phyloP scores from a whole-genome alignment of 192 early-diverging fungal genomes.

The Rhizophagus prolifer region DNA sequence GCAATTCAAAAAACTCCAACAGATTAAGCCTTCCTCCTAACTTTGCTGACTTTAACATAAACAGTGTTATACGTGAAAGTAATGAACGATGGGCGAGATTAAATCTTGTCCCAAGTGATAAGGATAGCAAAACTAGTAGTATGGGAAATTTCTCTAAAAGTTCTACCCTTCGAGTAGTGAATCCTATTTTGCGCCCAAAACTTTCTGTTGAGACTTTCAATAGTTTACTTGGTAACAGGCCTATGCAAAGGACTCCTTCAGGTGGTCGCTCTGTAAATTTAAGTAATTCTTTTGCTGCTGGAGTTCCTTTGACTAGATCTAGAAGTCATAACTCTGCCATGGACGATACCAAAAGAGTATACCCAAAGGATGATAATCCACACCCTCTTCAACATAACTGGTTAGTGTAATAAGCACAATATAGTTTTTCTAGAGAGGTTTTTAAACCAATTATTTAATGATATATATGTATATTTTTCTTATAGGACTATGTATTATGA shows the following conservation, averaged over 20 bases:
- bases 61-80: slow-evolving; percentile 20
- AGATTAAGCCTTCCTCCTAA: slow-evolving; percentile 28
- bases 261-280: neutral
- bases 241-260: slow-evolving; percentile 27
- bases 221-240: slow-evolving; percentile 1
- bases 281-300: neutral
- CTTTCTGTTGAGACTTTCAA: slow-evolving; percentile 8
- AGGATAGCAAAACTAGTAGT: neutral
- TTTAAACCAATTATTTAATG: neutral
- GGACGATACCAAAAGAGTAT: neutral
- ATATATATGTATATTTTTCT: neutral
- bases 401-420: slow-evolving; percentile 29
- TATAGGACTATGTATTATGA: slow-evolving; percentile 32
- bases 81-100: slow-evolving; percentile 29
- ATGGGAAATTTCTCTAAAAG: slow-evolving; percentile 29
- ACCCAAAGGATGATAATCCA: slow-evolving; percentile 19
- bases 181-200: neutral
- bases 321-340: slow-evolving; percentile 27
- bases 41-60: slow-evolving; percentile 12
- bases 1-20: slow-evolving; percentile 20
- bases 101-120: slow-evolving; percentile 11
- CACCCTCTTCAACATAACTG: slow-evolving; percentile 46
- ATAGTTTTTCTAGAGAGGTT: neutral
- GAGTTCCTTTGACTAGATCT: slow-evolving; percentile 22
- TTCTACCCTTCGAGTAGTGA: neutral